These are phyloP conservation scores for Orbilia javanica DNA, from an alignment of 2,329 filamentous ascomycete species.

Conservation along the genomic window DNA sequence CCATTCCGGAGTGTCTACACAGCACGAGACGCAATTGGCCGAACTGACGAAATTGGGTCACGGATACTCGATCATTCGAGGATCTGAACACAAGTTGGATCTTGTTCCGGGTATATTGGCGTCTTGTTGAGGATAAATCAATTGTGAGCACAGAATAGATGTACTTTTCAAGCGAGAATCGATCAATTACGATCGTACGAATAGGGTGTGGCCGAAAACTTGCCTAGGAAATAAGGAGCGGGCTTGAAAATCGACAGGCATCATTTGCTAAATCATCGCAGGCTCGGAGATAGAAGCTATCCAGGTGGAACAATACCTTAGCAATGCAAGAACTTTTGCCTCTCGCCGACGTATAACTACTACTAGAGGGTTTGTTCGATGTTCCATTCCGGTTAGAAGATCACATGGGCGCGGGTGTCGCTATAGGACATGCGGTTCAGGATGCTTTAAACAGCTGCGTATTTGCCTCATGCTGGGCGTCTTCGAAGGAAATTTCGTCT, in stretches of 20 bases:
- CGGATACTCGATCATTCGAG: background rate
- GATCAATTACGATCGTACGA: background rate
- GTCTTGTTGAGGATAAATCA: conserved; percentile 2
- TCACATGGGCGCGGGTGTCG: background rate
- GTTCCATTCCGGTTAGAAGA: conserved; percentile 5
- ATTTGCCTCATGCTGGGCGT: background rate
- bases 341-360: background rate
- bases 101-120: background rate
- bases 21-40: background rate
- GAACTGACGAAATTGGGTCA: background rate
- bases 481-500: background rate
- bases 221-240: background rate
- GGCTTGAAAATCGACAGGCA: background rate
- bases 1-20: background rate
- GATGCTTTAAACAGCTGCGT: background rate
- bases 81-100: background rate
- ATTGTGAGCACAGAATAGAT: no score
- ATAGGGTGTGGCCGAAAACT: background rate
- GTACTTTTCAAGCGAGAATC: background rate
- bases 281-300: background rate
- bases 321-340: background rate
- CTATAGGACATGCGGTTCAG: background rate
- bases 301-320: background rate
- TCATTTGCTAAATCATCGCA: background rate
- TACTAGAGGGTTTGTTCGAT: background rate